Evolutionary conservation across 225 moss, liverwort and hornwort species (phyloP).

Genomic region (Neckera pumila): DNA sequence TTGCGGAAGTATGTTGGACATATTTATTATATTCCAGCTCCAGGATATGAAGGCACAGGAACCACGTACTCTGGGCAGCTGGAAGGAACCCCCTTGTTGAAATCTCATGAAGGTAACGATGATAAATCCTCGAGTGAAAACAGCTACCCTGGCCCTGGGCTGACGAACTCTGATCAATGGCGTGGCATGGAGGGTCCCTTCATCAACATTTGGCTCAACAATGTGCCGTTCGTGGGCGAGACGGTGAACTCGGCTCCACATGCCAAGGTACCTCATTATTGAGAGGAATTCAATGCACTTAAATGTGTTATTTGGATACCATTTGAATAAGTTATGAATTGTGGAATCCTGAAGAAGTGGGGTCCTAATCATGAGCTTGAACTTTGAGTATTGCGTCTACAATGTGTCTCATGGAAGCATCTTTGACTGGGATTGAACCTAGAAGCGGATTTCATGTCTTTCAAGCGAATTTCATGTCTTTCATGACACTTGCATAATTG

Average conservation of each 20-base stretch:
- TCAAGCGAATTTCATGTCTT: neutral
- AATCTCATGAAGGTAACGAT: constrained; percentile 22
- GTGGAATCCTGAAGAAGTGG: neutral
- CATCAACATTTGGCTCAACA: constrained; percentile 81
- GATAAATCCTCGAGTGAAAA: constrained; percentile 32
- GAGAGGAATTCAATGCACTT: neutral
- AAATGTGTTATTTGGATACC: too few relatives aligned
- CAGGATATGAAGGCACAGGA: constrained; percentile 56
- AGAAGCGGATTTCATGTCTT: neutral
- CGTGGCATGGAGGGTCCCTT: constrained; percentile 84
- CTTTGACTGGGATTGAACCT: neutral
- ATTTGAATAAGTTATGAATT: neutral
- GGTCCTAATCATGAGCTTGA: neutral
- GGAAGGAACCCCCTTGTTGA: constrained; percentile 31
- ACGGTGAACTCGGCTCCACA: constrained; percentile 61
- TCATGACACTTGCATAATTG: neutral
- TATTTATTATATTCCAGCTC: constrained; percentile 82
- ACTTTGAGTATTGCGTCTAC: neutral
- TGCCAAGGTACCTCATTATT: constrained; percentile 40
- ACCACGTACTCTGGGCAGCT: constrained; percentile 16
- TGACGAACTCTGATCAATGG: constrained; percentile 27
- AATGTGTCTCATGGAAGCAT: neutral
- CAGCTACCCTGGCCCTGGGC: constrained; percentile 29
- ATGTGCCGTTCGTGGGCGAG: constrained; percentile 74
- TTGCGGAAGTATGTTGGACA: constrained; percentile 74